Evolutionary conservation across 345 rosid genomes (phyloP), one percentile per base, ranked within the genome.

Genomic region (Turnera subulata): DNA sequence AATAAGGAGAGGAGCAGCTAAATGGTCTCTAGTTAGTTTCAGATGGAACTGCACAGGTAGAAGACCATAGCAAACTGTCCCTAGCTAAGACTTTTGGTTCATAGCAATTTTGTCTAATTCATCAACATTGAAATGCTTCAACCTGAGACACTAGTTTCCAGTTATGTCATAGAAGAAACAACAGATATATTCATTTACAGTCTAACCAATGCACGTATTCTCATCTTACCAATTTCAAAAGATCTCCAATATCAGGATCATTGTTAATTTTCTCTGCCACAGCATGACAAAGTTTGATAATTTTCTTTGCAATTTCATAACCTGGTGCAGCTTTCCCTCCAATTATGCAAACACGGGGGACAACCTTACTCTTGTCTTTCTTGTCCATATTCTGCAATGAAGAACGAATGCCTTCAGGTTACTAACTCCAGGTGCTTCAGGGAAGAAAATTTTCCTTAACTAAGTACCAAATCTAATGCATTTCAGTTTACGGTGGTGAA

Each of bases 321-420:
- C 82, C 82, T 33, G 82, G 82, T 20, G 82, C 82, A 49, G 82
- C 82, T 69, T 75, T 78, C 25, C 82, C 80, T 47, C 82, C 80
- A 55, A 78, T 51, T 32, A 78, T 78, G 74, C 79, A 74, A 53
- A 78, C 80, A 32, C 77, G 80, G 22, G 82, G 82, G 50, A 75
- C 82, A 60, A 78, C 79, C 17, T 68, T 72, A 54, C 32, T 71
- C 65, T 70, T 74, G 44, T 68, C 77, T 50, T 57, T 66, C 50
- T 64, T 53, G 40, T 71, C 63, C 82, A 78, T 78, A 50, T 73
- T 69, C 78, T 77, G 65, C 46, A 22, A 29, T 47, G 51, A 48
- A 51, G 53, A 46, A 20, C 22, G 19, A 59, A 40, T 50, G 51
- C 9, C 52, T 20, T 38, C 18, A 49, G 60, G 15, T 61, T 26